phyloP scores from a whole-genome alignment of 169 alveolate species.

The Cryptosporidium ryanae region DNA sequence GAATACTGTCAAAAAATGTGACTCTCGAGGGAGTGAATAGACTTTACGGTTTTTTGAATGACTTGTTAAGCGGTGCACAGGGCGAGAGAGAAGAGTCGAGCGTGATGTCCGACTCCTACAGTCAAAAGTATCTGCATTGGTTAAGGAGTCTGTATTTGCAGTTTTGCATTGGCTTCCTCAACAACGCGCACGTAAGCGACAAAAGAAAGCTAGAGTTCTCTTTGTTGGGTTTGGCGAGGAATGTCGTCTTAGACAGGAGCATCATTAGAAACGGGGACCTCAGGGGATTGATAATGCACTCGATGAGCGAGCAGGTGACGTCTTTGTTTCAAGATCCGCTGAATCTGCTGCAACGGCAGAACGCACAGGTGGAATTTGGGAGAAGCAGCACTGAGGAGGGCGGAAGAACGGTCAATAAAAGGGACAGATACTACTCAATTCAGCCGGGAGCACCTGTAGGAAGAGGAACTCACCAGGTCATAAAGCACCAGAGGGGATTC shows the following conservation, averaged over 20 bases:
- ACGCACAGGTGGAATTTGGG: neutral
- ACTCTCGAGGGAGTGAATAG: slow-evolving; percentile 20
- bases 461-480: slow-evolving; percentile 65
- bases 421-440: slow-evolving; percentile 13
- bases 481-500: slow-evolving; percentile 55
- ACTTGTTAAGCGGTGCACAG: slow-evolving; percentile 13
- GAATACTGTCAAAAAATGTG: slow-evolving; percentile 18
- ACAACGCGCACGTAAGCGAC: slow-evolving; percentile 12
- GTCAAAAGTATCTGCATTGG: slow-evolving; percentile 66
- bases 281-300: neutral
- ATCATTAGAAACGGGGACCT: slow-evolving; percentile 16
- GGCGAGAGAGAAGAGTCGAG: slow-evolving; percentile 53
- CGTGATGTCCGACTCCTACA: slow-evolving; percentile 46
- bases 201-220: slow-evolving; percentile 40
- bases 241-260: slow-evolving; percentile 20
- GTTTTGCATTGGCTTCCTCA: slow-evolving; percentile 57
- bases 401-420: neutral
- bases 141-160: slow-evolving; percentile 14
- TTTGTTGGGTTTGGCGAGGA: slow-evolving; percentile 19
- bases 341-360: neutral
- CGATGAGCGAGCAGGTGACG: neutral
- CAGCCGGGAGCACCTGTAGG: slow-evolving; percentile 73
- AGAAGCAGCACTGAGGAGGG: neutral
- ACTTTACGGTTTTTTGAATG: slow-evolving; percentile 29
- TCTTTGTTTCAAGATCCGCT: slow-evolving; percentile 50